Percentiles rank a stretch among this genome's conserved stretches.
Evolutionary conservation across 768 basidiomycete genomes (phyloP).

Genomic region (Kwoniella sp.): DNA sequence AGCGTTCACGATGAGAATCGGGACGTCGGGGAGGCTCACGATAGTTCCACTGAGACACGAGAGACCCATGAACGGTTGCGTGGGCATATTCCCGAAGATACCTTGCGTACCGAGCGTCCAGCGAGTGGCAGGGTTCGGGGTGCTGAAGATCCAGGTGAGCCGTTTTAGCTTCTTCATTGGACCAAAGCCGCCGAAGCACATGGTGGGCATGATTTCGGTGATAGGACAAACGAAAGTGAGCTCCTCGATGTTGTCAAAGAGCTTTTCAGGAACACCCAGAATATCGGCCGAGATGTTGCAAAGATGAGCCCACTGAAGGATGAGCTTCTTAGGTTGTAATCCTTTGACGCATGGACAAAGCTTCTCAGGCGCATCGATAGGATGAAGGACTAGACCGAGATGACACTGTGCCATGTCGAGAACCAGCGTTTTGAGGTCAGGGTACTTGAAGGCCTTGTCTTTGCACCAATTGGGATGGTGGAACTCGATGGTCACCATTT

Average conservation of each 20-base stretch:
- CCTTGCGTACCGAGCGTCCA: not conserved
- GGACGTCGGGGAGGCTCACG: not conserved
- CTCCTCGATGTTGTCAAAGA: not conserved
- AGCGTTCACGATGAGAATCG: constrained; percentile 2
- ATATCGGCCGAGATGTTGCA: not conserved
- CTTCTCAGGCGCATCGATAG: constrained; percentile 4
- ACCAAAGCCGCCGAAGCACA: not conserved
- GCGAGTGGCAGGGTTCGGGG: not conserved
- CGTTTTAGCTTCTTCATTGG: constrained; percentile 1
- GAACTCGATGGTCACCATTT: constrained; percentile 2
- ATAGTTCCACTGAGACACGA: not conserved
- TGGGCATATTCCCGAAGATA: not conserved
- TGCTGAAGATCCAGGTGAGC: constrained; percentile 5
- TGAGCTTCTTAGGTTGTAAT: constrained; percentile 5
- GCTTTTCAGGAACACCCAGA: constrained; percentile 1
- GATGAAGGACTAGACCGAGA: not conserved
- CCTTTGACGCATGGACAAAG: constrained; percentile 6
- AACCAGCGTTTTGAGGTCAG: constrained; percentile 10
- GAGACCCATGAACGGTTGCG: not conserved
- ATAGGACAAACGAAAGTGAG: not conserved
- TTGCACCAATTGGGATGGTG: constrained; percentile 16
- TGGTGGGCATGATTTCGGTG: not conserved
- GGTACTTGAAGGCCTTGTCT: constrained; percentile 15
- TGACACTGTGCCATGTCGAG: not conserved
- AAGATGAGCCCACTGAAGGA: not conserved